A percentile compares a stretch with the other conserved stretches of the same genome.
Evolutionary conservation across 1,284 basidiomycete genomes (phyloP).

Genomic region (Moniliophthora roreri): DNA sequence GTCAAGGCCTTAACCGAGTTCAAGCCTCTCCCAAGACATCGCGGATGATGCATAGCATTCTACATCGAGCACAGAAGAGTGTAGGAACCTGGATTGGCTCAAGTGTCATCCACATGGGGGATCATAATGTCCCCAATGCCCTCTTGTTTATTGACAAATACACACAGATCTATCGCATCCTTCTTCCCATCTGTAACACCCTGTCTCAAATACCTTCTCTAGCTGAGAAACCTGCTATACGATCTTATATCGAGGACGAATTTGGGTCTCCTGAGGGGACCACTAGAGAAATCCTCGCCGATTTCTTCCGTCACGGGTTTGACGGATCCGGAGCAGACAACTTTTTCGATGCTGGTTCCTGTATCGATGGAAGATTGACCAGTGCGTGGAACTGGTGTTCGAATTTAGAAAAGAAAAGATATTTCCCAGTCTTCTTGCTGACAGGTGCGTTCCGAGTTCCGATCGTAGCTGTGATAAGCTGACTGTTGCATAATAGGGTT

Average conservation of each 20-base stretch:
- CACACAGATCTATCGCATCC: slow-evolving; percentile 83
- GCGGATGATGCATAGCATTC: slow-evolving; percentile 80
- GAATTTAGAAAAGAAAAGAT: slow-evolving; percentile 77
- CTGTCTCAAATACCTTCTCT: slow-evolving; percentile 67
- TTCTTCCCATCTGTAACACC: slow-evolving; percentile 79
- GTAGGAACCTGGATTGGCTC: slow-evolving; percentile 80
- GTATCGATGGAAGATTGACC: slow-evolving; percentile 62
- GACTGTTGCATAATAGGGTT: slow-evolving; percentile 50
- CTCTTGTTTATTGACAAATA: slow-evolving; percentile 81
- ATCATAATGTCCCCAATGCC: slow-evolving; percentile 87
- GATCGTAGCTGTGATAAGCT: slow-evolving; percentile 7
- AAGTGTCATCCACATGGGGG: slow-evolving; percentile 60
- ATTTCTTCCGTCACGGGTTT: slow-evolving; percentile 83
- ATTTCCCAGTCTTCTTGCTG: slow-evolving; percentile 75
- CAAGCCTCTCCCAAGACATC: slow-evolving; percentile 82
- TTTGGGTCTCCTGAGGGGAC: slow-evolving; percentile 72
- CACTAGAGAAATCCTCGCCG: slow-evolving; percentile 66
- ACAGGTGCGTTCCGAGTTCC: slow-evolving; percentile 49
- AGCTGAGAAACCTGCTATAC: slow-evolving; percentile 63
- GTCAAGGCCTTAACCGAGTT: slow-evolving; percentile 81
- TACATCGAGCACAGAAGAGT: slow-evolving; percentile 74
- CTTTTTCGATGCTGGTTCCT: slow-evolving; percentile 74
- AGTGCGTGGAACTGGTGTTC: slow-evolving; percentile 89
- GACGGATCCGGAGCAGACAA: slow-evolving; percentile 82
- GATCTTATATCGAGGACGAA: slow-evolving; percentile 76